phyloP scores from a whole-genome alignment of 495 filamentous ascomycete genomes.

The Apiosordaria backusii region DNA sequence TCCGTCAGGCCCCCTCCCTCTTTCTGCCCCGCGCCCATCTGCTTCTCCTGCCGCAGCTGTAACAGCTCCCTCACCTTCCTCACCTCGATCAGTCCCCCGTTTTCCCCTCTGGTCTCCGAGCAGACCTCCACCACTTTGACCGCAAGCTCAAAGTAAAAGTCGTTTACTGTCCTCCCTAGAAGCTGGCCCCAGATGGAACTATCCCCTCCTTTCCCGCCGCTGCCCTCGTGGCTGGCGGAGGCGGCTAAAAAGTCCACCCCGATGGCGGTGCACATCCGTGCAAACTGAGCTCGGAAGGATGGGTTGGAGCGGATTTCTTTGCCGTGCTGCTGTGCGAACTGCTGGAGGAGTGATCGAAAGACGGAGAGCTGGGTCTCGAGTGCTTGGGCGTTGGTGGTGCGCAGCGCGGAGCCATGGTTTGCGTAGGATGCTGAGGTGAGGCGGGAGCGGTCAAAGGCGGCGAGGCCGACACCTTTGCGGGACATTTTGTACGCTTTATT shows the following conservation, averaged over 20 bases:
- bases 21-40: conserved; percentile 68
- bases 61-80: conserved; percentile 60
- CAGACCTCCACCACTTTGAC: conserved; percentile 93
- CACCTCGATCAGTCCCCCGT: conserved; percentile 86
- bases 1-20: conserved; percentile 68
- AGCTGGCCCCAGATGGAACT: conserved; percentile 90
- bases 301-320: conserved; percentile 95
- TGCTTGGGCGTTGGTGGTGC: conserved; percentile 72
- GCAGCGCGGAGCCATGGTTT: conserved; percentile 79
- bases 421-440: conserved; percentile 82
- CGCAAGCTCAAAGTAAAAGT: conserved; percentile 96
- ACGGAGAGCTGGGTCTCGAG: conserved; percentile 90
- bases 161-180: conserved; percentile 84
- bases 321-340: conserved; percentile 89
- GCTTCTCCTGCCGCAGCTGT: conserved; percentile 38
- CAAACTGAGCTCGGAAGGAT: conserved; percentile 92
- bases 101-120: conserved; percentile 78
- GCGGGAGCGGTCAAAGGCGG: conserved; percentile 79
- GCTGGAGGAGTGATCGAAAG: conserved; percentile 89
- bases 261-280: conserved; percentile 95
- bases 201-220: conserved; percentile 39
- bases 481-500: conserved; percentile 39
- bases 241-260: conserved; percentile 85
- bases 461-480: conserved; percentile 79
- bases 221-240: conserved; percentile 51